phyloP scores from a whole-genome alignment of 2,329 filamentous ascomycete species.

The Fusarium beomiforme region DNA sequence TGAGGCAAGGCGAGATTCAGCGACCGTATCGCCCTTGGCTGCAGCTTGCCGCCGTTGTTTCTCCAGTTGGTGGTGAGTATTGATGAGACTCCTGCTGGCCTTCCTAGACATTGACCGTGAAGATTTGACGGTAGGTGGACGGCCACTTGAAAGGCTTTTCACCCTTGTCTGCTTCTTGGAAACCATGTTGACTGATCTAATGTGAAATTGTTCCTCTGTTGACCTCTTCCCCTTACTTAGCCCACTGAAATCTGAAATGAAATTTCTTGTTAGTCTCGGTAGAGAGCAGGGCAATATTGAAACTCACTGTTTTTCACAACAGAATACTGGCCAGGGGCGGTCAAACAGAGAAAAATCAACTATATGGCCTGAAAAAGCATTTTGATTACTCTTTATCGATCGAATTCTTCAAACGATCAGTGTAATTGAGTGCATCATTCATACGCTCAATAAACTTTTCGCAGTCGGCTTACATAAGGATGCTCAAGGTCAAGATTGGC shows the following conservation, averaged over 20 bases:
- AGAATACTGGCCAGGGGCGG: not conserved
- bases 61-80: slow-evolving; percentile 71
- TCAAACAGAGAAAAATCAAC: not conserved
- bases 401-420: not conserved
- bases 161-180: slow-evolving; percentile 55
- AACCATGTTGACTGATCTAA: slow-evolving; percentile 51
- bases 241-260: slow-evolving; percentile 8
- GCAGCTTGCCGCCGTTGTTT: slow-evolving; percentile 69
- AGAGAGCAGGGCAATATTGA: not conserved
- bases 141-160: slow-evolving; percentile 59
- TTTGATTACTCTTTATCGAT: not conserved
- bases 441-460: not conserved
- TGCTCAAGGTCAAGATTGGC: not conserved
- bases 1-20: slow-evolving; percentile 58
- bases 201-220: not conserved
- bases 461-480: not conserved
- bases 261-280: slow-evolving; percentile 26
- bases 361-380: not conserved
- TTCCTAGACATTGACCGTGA: slow-evolving; percentile 70
- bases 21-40: slow-evolving; percentile 59
- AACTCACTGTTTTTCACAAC: slow-evolving; percentile 2
- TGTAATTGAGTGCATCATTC: not conserved
- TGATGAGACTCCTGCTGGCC: slow-evolving; percentile 71
- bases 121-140: slow-evolving; percentile 65
- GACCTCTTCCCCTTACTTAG: not conserved